These are phyloP conservation scores for Pythium pectinolyticum DNA, from an alignment of 352 stramenopile genomes.

Conservation along the genomic window DNA sequence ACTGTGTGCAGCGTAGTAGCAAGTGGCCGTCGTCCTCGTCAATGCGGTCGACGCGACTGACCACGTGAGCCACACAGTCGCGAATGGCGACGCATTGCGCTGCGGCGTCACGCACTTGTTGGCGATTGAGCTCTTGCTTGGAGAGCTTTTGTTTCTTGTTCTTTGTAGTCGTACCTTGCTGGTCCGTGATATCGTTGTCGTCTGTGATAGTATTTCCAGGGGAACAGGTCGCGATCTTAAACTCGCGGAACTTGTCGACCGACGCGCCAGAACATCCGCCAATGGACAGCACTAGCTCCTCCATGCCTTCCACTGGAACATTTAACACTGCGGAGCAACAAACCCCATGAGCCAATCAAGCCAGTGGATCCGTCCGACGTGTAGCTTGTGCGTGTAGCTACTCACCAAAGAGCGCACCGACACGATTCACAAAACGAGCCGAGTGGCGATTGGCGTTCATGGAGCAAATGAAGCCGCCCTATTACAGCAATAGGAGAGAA, in stretches of 20 bases:
- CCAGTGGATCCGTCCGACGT: neutral
- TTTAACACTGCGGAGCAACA: slow-evolving; percentile 50
- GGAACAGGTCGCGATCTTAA: slow-evolving; percentile 47
- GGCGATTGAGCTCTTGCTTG: slow-evolving; percentile 50
- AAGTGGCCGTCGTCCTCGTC: slow-evolving; percentile 70
- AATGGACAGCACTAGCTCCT: slow-evolving; percentile 77
- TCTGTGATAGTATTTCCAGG: slow-evolving; percentile 33
- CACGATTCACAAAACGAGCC: slow-evolving; percentile 49
- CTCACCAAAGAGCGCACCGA: slow-evolving; percentile 60
- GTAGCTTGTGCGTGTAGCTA: too few species aligned
- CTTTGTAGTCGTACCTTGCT: slow-evolving; percentile 7
- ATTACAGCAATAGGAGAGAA: neutral
- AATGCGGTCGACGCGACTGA: slow-evolving; percentile 67
- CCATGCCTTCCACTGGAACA: slow-evolving; percentile 66
- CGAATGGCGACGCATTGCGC: slow-evolving; percentile 42
- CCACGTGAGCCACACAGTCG: slow-evolving; percentile 61
- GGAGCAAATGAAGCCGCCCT: slow-evolving; percentile 83
- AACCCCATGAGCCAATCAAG: neutral
- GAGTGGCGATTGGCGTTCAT: slow-evolving; percentile 74
- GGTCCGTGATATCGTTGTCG: too few species aligned
- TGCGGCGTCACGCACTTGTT: slow-evolving; percentile 34
- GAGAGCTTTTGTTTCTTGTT: slow-evolving; percentile 60
- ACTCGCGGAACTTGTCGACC: slow-evolving; percentile 60
- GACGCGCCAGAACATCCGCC: slow-evolving; percentile 54
- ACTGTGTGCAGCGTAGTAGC: slow-evolving; percentile 64